A percentile compares a stretch with the other conserved stretches of the same genome.
phyloP scores from a whole-genome alignment of 805 yeast genomes.

The Saccharomycopsis fibuligera region DNA sequence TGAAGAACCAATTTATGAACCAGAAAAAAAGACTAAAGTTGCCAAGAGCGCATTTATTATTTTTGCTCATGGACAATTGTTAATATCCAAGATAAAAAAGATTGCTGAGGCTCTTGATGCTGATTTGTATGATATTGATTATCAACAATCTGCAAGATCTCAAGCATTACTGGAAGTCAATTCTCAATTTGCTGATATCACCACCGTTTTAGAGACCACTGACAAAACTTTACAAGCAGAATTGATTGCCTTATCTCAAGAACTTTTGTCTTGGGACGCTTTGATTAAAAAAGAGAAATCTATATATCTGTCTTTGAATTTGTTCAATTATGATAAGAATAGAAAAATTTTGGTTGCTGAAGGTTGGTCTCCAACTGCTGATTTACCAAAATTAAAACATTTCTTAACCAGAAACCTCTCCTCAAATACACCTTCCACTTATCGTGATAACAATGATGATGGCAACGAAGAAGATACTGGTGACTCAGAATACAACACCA shows the following conservation, averaged over 20 bases:
- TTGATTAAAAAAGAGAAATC: conserved; percentile 48
- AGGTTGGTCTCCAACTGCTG: conserved; percentile 67
- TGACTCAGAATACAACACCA: not conserved
- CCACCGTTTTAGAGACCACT: conserved; percentile 42
- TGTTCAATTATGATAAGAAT: conserved; percentile 60
- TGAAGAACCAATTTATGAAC: conserved; percentile 49
- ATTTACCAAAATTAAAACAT: conserved; percentile 39
- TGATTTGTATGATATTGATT: conserved; percentile 50
- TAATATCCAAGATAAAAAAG: conserved; percentile 53
- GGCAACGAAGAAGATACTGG: not conserved
- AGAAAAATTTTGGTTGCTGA: conserved; percentile 64
- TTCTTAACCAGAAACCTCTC: conserved; percentile 36
- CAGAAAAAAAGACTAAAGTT: conserved; percentile 41
- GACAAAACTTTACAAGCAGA: conserved; percentile 57
- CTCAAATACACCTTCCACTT: conserved; percentile 21
- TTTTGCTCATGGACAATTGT: conserved; percentile 62
- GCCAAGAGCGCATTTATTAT: conserved; percentile 59
- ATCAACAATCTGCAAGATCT: conserved; percentile 32
- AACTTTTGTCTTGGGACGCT: conserved; percentile 54
- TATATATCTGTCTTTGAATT: conserved; percentile 54
- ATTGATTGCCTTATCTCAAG: conserved; percentile 56
- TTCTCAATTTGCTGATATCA: conserved; percentile 40
- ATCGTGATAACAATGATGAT: conserved; percentile 13
- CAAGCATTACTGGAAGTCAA: conserved; percentile 34
- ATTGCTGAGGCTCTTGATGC: conserved; percentile 67